Base-by-base conservation (phyloP, 768 basidiomycete species). In the Boletus reticuloceps region DNA sequence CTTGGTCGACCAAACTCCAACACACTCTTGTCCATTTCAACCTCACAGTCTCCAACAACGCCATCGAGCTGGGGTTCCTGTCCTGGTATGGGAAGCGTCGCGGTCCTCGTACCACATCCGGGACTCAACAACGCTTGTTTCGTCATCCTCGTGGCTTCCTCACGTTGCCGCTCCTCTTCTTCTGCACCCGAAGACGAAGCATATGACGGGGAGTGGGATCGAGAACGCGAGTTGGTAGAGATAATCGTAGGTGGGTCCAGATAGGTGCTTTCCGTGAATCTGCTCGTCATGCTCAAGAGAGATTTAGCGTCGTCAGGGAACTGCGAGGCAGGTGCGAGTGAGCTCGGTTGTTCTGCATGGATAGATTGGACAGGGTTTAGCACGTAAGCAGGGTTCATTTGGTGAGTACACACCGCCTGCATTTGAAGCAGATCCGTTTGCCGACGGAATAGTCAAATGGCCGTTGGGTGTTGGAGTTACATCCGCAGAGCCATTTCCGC, bases 1-100 rank as follows among this genome's bases (percentile, higher is more conserved):
- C 80, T 85, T 16, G 93, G 89, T 46, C 92, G 81, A 22, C 84
- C 88, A 70, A 94, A 86, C 17, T 75, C 76, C 61, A 88, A 73
- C 37, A 94, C 92, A 16, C 87, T 88, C 8, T 83, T 84, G 64
- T 91, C 88, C 79, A 86, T 82, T 64, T 88, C 62, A 38, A 47
- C 34, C 20, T 47, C 59, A 20, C 34, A 45, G 4, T 45, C 54
- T 13, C 54, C 58, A 10, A 41, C 6, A 7, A 20, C 31, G 12
- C 54, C 51, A 29, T 50, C 56, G 17, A 50, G 31, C 31, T 59
- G 53, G 0, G 22, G n/a, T 14, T 53, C 52, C 7, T 51, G 48
- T 14, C 53, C 55, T 20, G 36, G 55, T 9, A 50, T 19, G 16
- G 76, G 77, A 25, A 76, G 69, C 11, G 77, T 76, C 37, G 73